Evolutionary conservation across 495 filamentous ascomycete species (phyloP), one percentile per base, ranked within the genome.

Genomic region (Aspergillus biplanus): DNA sequence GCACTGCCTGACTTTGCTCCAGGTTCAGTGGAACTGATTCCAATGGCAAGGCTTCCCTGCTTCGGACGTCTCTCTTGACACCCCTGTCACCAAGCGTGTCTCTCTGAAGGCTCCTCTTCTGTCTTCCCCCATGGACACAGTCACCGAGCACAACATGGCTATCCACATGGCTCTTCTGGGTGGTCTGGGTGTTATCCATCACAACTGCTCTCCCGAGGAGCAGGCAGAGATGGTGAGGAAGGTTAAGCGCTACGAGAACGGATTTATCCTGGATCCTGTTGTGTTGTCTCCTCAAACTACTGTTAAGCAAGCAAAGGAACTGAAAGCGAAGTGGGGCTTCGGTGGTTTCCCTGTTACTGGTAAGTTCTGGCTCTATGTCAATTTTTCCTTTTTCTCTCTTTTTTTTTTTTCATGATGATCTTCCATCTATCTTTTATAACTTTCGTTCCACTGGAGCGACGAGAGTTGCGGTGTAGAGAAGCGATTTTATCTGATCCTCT

Each of bases 371-470:
- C 16, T 49, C 21, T 49, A n/a, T 27, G 21, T 27, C 21, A 15
- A 7, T 49, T 49, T 27, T 49, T 49, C 21, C 21, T 27, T 18
- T 50, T 1, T 63, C 56, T 63, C 65, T 65, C 65, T 52, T 58
- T 55, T 62, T 58, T 61, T 34, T 49, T 52, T 82, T 72, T 68
- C 69, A 80, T 85, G 81, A 96, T 96, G 92, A 93, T 86, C 85
- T 77, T 70, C 74, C 85, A 82, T 80, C 63, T 80, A 81, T 79
- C 82, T 78, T 75, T 83, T 79, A 89, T 97, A 97, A 99, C 95
- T 99, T 99, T 99, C 95, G 96, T 98, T 99, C 96, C 91, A 91
- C 96, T 93, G 91, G 82, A 89, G 87, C 91, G 86, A 84, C 83
- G 85, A 79, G 69, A 85, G 89, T 88, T 84, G 90, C 89, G 79